phyloP scores from a whole-genome alignment of 2,329 filamentous ascomycete species.

The Neocatenulostroma microsporum region DNA sequence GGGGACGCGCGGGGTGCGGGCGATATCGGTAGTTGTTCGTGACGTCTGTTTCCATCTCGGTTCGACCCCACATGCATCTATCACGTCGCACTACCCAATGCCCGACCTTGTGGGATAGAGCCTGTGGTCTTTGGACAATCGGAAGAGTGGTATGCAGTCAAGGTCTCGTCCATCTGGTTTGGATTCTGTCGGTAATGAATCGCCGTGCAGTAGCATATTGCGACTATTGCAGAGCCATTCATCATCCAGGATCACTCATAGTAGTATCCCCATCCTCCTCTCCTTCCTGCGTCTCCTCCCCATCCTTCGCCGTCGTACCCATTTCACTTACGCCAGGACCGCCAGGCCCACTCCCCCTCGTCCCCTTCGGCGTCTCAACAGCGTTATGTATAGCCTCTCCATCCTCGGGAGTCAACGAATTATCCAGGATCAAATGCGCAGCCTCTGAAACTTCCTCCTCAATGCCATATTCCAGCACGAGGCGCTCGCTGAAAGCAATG shows the following conservation, averaged over 20 bases:
- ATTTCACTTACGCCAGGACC: constrained; percentile 1
- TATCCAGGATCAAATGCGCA: constrained; percentile 73
- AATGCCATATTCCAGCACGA: constrained; percentile 68
- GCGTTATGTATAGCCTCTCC: constrained; percentile 52
- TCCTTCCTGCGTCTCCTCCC: constrained; percentile 1
- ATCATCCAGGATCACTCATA: constrained; percentile 17
- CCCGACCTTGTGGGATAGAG: too few species aligned
- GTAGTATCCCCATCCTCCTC: constrained; percentile 12
- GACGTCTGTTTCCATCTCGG: background rate
- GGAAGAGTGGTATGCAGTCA: too few species aligned
- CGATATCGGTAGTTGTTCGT: background rate
- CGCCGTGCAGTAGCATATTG: too few species aligned
- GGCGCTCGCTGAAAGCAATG: constrained; percentile 75
- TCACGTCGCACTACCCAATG: too few species aligned
- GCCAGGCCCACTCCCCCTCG: constrained; percentile 7
- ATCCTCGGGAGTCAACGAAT: constrained; percentile 72
- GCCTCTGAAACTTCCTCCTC: constrained; percentile 70
- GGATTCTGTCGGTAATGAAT: too few species aligned
- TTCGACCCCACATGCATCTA: too few species aligned
- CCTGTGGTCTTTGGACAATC: too few species aligned
- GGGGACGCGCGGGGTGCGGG: background rate
- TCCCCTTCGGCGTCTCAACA: constrained; percentile 33
- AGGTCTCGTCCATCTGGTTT: too few species aligned
- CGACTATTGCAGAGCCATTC: too few species aligned
- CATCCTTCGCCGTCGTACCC: constrained; percentile 3